phyloP scores from a whole-genome alignment of 176 grass and related monocot genomes.

The Calamus simplicifolius region DNA sequence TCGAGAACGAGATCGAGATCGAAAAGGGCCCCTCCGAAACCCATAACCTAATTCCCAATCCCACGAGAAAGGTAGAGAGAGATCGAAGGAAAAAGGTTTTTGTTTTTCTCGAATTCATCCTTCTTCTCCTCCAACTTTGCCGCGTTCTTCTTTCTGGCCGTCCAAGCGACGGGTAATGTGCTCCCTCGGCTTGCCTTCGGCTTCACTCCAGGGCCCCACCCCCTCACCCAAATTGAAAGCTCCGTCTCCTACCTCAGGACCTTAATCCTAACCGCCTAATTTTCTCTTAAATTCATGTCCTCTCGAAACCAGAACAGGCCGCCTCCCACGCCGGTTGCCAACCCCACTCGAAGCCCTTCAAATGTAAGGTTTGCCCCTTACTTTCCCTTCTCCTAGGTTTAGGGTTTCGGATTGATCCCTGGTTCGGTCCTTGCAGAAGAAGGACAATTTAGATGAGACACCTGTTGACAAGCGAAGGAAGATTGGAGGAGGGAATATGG shows the following conservation, averaged over 20 bases:
- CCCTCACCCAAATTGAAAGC: conserved; percentile 31
- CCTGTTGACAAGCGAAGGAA: conserved; percentile 17
- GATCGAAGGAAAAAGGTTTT: neutral
- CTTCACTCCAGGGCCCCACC: conserved; percentile 42
- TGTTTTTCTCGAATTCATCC: neutral
- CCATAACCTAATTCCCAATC: neutral
- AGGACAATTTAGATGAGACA: conserved; percentile 60
- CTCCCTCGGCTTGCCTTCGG: conserved; percentile 37
- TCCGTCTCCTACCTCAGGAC: conserved; percentile 19
- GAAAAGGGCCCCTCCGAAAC: neutral
- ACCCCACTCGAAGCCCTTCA: conserved; percentile 29
- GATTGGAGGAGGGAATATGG: conserved; percentile 31
- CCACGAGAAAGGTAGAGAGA: too few species aligned
- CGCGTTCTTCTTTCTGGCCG: conserved; percentile 27
- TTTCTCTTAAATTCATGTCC: conserved; percentile 10
- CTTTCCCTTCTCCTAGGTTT: neutral
- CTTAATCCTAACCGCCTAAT: conserved; percentile 29
- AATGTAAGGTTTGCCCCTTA: conserved; percentile 14
- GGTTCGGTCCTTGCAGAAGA: conserved; percentile 32
- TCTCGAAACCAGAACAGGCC: conserved; percentile 17
- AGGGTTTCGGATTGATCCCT: neutral
- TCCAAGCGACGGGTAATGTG: conserved; percentile 25
- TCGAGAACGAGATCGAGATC: conserved; percentile 16
- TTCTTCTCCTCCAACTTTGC: neutral
- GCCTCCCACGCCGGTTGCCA: conserved; percentile 16